Conservation (phyloP, 78 protist species). For the Planoprotostelium fungivorum region DNA sequence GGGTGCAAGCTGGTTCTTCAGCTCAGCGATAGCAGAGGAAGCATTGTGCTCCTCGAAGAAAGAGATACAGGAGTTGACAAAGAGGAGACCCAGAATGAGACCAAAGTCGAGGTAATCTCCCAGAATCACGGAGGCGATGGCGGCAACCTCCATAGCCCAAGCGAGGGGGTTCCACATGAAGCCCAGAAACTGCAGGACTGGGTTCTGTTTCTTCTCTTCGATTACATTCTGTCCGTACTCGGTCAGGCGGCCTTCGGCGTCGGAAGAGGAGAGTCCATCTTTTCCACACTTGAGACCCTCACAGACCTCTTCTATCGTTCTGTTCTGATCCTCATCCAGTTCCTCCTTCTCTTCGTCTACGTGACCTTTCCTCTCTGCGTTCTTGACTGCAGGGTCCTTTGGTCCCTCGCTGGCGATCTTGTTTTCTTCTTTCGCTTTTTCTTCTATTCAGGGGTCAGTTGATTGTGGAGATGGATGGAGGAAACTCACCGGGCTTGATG, state of each 20-base stretch:
- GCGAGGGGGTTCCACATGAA: constrained; percentile 53
- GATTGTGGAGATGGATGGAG: no score
- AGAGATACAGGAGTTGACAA: constrained; percentile 32
- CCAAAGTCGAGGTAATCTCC: constrained; percentile 35
- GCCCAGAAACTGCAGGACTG: constrained; percentile 28
- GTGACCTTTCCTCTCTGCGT: not conserved
- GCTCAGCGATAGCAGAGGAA: constrained; percentile 40
- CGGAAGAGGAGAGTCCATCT: constrained; percentile 26
- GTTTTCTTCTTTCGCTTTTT: no score
- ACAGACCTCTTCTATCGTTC: not conserved
- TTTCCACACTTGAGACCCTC: not conserved
- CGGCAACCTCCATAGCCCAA: constrained; percentile 40
- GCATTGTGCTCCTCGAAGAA: constrained; percentile 59
- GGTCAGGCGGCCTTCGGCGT: constrained; percentile 27
- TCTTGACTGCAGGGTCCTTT: not conserved
- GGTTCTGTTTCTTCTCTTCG: constrained; percentile 22
- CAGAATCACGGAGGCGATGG: constrained; percentile 35
- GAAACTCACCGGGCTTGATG: no score
- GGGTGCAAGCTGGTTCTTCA: constrained; percentile 39
- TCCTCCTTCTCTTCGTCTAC: not conserved
- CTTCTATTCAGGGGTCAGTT: no score
- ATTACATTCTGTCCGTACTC: constrained; percentile 42
- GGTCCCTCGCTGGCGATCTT: no score
- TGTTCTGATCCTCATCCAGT: not conserved
- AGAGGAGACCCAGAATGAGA: constrained; percentile 43